Evolutionary conservation across 2,329 filamentous ascomycete species (phyloP).

Genomic region (Aspergillus sp.): DNA sequence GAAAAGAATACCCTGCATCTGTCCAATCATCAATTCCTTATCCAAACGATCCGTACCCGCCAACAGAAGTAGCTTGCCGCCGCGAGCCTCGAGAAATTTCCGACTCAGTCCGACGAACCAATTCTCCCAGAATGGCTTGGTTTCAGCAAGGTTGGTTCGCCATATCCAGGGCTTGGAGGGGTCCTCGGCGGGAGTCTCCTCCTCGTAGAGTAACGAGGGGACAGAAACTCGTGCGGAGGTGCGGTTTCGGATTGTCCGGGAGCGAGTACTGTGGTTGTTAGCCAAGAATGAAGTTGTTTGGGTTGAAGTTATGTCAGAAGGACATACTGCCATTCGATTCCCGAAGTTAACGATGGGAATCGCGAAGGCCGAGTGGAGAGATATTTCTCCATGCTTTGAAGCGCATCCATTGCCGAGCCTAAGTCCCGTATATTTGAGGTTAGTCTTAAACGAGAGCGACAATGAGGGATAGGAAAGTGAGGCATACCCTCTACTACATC

Average conservation of each 20-base stretch:
- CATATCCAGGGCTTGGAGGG: slow-evolving; percentile 67
- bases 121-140: slow-evolving; percentile 87
- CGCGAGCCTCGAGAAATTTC: slow-evolving; percentile 79
- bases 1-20: slow-evolving; percentile 77
- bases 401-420: slow-evolving; percentile 88
- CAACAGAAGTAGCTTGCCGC: slow-evolving; percentile 80
- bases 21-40: slow-evolving; percentile 89
- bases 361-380: slow-evolving; percentile 75
- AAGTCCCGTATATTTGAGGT: neutral
- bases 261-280: slow-evolving; percentile 58
- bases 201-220: slow-evolving; percentile 67
- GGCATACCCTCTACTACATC: slow-evolving; percentile 79
- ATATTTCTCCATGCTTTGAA: slow-evolving; percentile 92
- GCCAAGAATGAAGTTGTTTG: no score
- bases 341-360: slow-evolving; percentile 75
- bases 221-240: slow-evolving; percentile 85
- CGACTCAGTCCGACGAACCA: slow-evolving; percentile 88
- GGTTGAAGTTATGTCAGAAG: neutral
- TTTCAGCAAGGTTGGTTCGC: slow-evolving; percentile 79
- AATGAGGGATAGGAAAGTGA: neutral
- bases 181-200: slow-evolving; percentile 31
- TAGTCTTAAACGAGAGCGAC: neutral
- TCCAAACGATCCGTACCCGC: slow-evolving; percentile 89
- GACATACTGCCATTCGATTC: slow-evolving; percentile 82
- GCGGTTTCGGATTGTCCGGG: slow-evolving; percentile 79